Conservation (phyloP, 768 basidiomycete genomes). For the Lentinula detonsa region DNA sequence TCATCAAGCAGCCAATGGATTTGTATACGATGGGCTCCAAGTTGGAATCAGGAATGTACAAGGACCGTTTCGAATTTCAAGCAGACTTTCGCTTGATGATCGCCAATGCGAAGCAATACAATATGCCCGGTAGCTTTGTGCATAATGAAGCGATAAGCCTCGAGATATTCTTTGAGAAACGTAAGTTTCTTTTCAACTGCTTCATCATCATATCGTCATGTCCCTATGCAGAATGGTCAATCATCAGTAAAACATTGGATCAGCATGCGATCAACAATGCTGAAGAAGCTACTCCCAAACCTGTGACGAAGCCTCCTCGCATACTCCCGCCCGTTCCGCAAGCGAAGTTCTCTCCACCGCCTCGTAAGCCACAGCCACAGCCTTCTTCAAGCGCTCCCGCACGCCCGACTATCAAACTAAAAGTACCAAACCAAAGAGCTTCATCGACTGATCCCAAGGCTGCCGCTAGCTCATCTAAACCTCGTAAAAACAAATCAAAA, state of each 20-base stretch:
- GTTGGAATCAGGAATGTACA: conserved; percentile 80
- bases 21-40: conserved; percentile 84
- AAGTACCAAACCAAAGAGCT: conserved; percentile 27
- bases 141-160: conserved; percentile 71
- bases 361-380: conserved; percentile 16
- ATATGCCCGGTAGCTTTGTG: conserved; percentile 62
- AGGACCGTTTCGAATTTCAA: conserved; percentile 77
- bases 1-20: conserved; percentile 94
- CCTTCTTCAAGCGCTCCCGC: conserved; percentile 27
- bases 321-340: conserved; percentile 32
- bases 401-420: conserved; percentile 64
- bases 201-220: neutral
- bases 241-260: conserved; percentile 81
- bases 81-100: conserved; percentile 87
- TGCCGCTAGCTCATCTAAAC: conserved; percentile 14
- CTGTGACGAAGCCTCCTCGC: conserved; percentile 17
- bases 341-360: conserved; percentile 20
- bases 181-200: conserved; percentile 37
- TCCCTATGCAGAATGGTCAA: conserved; percentile 65
- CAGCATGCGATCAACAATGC: conserved; percentile 25
- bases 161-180: conserved; percentile 80
- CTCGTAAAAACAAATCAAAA: conserved; percentile 19
- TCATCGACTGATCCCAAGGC: neutral
- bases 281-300: conserved; percentile 10
- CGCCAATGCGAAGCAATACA: conserved; percentile 83